These are phyloP conservation scores for Fraxinus pennsylvanica DNA, from an alignment of 257 asterid species.

Conservation along the genomic window DNA sequence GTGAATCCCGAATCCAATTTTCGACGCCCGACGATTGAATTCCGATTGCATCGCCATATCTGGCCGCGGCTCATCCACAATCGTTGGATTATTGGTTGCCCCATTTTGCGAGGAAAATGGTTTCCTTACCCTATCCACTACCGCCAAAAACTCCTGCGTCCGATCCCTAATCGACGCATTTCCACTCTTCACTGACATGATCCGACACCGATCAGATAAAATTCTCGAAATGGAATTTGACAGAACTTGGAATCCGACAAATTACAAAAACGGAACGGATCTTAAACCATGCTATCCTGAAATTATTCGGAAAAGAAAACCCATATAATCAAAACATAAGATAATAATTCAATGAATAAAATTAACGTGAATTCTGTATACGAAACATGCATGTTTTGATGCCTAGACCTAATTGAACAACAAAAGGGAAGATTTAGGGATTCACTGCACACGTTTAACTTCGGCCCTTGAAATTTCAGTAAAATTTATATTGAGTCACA, in stretches of 20 bases:
- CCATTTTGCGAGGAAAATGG: slow-evolving; percentile 31
- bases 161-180: slow-evolving; percentile 48
- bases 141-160: slow-evolving; percentile 41
- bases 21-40: slow-evolving; percentile 41
- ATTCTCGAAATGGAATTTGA: background rate
- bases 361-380: background rate
- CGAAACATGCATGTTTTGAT: background rate
- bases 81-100: slow-evolving; percentile 27
- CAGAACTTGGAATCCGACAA: background rate
- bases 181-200: slow-evolving; percentile 38
- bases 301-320: background rate
- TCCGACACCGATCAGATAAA: background rate
- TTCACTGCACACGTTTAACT: background rate
- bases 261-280: background rate
- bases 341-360: background rate
- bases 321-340: background rate
- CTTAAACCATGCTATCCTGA: background rate
- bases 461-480: no score
- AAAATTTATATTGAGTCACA: no score
- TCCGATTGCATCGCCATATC: slow-evolving; percentile 44
- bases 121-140: slow-evolving; percentile 39
- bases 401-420: background rate
- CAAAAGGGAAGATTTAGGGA: background rate
- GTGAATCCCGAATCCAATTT: slow-evolving; percentile 46
- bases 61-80: slow-evolving; percentile 19